Evolutionary conservation across 192 early-diverging fungal genomes (phyloP).

Genomic region (Obelidium mucronatum): DNA sequence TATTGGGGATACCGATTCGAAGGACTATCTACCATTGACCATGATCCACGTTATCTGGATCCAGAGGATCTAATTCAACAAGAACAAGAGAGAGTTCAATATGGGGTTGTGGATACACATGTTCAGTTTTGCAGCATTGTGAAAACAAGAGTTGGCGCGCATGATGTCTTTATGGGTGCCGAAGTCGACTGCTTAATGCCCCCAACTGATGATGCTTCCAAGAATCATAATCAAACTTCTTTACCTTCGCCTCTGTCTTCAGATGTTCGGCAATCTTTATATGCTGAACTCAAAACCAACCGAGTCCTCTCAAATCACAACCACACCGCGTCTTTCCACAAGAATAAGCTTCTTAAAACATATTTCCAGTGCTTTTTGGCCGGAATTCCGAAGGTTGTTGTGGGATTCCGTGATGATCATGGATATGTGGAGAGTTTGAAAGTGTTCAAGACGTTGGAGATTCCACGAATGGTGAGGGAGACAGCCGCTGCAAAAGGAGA

Average conservation of each 20-base stretch:
- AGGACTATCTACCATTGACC: slow-evolving; percentile 69
- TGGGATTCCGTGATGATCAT: slow-evolving; percentile 84
- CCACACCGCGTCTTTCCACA: slow-evolving; percentile 67
- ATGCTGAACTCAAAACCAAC: slow-evolving; percentile 92
- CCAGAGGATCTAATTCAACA: slow-evolving; percentile 47
- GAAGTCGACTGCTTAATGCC: slow-evolving; percentile 88
- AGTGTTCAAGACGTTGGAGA: slow-evolving; percentile 77
- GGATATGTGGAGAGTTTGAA: slow-evolving; percentile 66
- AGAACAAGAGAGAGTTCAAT: neutral
- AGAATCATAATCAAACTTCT: neutral
- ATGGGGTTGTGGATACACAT: slow-evolving; percentile 75
- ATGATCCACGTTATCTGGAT: slow-evolving; percentile 56
- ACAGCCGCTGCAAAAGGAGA: slow-evolving; percentile 51
- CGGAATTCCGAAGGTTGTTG: slow-evolving; percentile 81
- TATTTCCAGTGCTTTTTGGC: slow-evolving; percentile 95
- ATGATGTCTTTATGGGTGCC: slow-evolving; percentile 82
- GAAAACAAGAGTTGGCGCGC: slow-evolving; percentile 73
- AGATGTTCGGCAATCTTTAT: slow-evolving; percentile 61
- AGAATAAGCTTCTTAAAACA: slow-evolving; percentile 86
- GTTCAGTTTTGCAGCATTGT: slow-evolving; percentile 91
- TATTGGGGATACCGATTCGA: slow-evolving; percentile 96
- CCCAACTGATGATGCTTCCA: slow-evolving; percentile 64
- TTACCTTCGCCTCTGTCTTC: too few relatives aligned
- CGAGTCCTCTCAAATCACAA: slow-evolving; percentile 57
- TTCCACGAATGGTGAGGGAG: slow-evolving; percentile 79